phyloP scores from a whole-genome alignment of 371 early-diverging fungal genomes.

The Saksenaea vasiformis region DNA sequence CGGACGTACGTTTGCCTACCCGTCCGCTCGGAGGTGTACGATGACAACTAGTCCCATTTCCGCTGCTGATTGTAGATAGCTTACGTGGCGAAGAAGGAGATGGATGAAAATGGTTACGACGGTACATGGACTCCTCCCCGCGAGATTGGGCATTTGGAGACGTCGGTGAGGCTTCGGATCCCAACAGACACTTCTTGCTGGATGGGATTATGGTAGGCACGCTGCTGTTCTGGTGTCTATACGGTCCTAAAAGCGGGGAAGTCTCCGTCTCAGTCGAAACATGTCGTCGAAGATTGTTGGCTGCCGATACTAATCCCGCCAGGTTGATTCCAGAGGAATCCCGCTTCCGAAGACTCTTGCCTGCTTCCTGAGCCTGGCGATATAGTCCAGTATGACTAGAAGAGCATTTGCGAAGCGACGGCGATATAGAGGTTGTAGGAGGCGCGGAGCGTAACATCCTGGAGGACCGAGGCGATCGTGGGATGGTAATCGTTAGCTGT shows the following conservation, averaged over 20 bases:
- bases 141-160: background rate
- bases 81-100: background rate
- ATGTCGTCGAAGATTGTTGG: background rate
- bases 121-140: background rate
- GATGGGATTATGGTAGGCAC: background rate
- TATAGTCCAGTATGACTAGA: background rate
- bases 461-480: constrained; percentile 4
- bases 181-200: background rate
- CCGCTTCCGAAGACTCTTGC: background rate
- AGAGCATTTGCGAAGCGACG: background rate
- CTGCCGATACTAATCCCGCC: background rate
- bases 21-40: background rate
- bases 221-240: background rate
- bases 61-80: background rate
- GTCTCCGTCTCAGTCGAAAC: background rate
- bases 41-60: background rate
- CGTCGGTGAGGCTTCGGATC: background rate
- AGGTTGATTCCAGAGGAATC: constrained; percentile 2
- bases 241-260: background rate
- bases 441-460: constrained; percentile 1
- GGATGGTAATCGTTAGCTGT: background rate
- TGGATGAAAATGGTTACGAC: background rate
- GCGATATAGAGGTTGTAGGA: background rate
- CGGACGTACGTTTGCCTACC: background rate
- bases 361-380: constrained; percentile 3